A percentile compares a stretch with the other conserved stretches of the same genome.
phyloP scores from a whole-genome alignment of 106 monocot genomes.

The Dioscorea dumetorum region DNA sequence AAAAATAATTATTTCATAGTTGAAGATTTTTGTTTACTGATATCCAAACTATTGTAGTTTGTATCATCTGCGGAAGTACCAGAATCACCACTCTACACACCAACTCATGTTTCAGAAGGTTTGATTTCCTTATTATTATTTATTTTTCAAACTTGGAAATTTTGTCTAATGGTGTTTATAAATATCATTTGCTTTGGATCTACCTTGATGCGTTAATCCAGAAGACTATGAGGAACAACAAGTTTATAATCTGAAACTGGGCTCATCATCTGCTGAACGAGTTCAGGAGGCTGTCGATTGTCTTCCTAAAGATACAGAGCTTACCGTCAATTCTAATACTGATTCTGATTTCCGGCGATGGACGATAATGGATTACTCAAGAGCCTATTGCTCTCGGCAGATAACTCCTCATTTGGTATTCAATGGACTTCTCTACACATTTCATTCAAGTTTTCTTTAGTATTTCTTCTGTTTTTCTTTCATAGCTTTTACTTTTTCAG shows the following conservation, averaged over 20 bases:
- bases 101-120: constrained; percentile 56
- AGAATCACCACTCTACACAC: constrained; percentile 69
- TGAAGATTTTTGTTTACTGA: background rate
- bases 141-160: background rate
- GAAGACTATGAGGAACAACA: constrained; percentile 70
- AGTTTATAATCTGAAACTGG: constrained; percentile 31
- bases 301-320: constrained; percentile 33
- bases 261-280: constrained; percentile 42
- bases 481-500: too few species aligned
- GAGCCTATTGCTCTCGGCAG: constrained; percentile 59
- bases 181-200: background rate
- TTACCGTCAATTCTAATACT: background rate
- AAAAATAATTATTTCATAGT: background rate
- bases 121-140: background rate
- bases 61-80: constrained; percentile 58
- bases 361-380: constrained; percentile 67
- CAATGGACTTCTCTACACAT: too few species aligned
- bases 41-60: constrained; percentile 39
- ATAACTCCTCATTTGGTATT: constrained; percentile 60
- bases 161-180: constrained; percentile 23
- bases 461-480: background rate
- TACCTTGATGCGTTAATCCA: constrained; percentile 14
- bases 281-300: constrained; percentile 49
- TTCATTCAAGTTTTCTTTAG: background rate
- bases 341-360: constrained; percentile 38